phyloP scores from a whole-genome alignment of 129 eudicot species.

The Chrysanthemum makinoi region DNA sequence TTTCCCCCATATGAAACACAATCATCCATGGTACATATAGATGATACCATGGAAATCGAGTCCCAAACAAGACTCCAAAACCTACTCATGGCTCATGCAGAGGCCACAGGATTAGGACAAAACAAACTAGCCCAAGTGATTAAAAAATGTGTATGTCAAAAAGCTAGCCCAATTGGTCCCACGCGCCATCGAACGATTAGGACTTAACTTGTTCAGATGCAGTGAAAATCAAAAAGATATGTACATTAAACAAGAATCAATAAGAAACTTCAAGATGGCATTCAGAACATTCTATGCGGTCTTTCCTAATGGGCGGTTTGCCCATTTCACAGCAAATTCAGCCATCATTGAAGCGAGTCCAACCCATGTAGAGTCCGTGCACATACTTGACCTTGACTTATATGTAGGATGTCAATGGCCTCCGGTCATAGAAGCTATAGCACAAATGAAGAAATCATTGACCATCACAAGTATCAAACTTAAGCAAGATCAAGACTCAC shows the following conservation, averaged over 20 bases:
- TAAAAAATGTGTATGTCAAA: too few species aligned
- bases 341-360: constrained; percentile 57
- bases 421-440: constrained; percentile 45
- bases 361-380: constrained; percentile 22
- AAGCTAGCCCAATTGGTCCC: too few species aligned
- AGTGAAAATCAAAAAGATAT: constrained; percentile 32
- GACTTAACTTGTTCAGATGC: too few species aligned
- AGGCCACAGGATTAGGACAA: constrained; percentile 36
- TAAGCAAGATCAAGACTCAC: too few species aligned
- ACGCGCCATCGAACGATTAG: too few species aligned
- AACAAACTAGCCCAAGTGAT: too few species aligned
- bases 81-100: constrained; percentile 54
- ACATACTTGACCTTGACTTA: constrained; percentile 56
- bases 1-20: constrained; percentile 12
- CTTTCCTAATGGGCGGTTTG: constrained; percentile 52
- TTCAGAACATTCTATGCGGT: constrained; percentile 45
- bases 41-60: constrained; percentile 39
- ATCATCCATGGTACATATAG: constrained; percentile 10
- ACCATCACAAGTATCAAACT: too few species aligned
- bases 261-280: constrained; percentile 42
- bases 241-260: constrained; percentile 44
- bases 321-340: constrained; percentile 59
- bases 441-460: constrained; percentile 4
- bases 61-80: constrained; percentile 29
- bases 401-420: constrained; percentile 69